Conservation (phyloP, 2,329 filamentous ascomycete species). For the Aspergillus sp. region DNA sequence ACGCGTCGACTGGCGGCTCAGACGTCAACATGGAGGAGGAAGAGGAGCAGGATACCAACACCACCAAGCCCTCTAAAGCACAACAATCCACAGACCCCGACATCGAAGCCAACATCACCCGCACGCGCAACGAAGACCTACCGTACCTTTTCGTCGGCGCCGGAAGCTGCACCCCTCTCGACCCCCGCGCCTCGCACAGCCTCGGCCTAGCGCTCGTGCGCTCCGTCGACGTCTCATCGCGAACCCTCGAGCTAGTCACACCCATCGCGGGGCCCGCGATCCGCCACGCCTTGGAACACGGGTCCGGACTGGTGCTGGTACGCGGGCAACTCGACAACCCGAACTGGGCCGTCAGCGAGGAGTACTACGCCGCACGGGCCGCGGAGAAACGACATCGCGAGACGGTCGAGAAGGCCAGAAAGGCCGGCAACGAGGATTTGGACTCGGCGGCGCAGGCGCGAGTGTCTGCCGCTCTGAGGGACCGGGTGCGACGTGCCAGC, state of each 20-base stretch:
- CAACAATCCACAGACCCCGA: slow-evolving; percentile 3
- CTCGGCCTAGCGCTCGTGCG: slow-evolving; percentile 52
- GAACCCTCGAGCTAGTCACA: slow-evolving; percentile 49
- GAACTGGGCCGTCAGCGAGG: slow-evolving; percentile 47
- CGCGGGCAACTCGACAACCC: slow-evolving; percentile 47
- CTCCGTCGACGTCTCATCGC: slow-evolving; percentile 38
- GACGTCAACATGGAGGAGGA: slow-evolving; percentile 24
- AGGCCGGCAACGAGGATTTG: slow-evolving; percentile 12
- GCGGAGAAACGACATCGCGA: slow-evolving; percentile 34
- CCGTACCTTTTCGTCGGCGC: slow-evolving; percentile 51
- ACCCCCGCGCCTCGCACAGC: slow-evolving; percentile 49
- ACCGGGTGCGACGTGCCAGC: slow-evolving; percentile 36
- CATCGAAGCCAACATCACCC: slow-evolving; percentile 31
- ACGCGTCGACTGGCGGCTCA: slow-evolving; percentile 7
- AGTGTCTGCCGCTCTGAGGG: slow-evolving; percentile 28
- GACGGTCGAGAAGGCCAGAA: slow-evolving; percentile 22
- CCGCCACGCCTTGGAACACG: slow-evolving; percentile 31
- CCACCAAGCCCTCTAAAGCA: background rate
- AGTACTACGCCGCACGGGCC: slow-evolving; percentile 40
- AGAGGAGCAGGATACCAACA: background rate
- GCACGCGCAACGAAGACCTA: slow-evolving; percentile 45
- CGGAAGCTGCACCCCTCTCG: slow-evolving; percentile 43
- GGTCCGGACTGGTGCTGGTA: slow-evolving; percentile 48
- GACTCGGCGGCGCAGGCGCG: slow-evolving; percentile 15
- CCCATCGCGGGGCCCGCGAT: slow-evolving; percentile 42